Evolutionary conservation across 2,329 filamentous ascomycete species (phyloP), one percentile per base, ranked within the genome.

Genomic region (Pseudogymnoascus sp.): DNA sequence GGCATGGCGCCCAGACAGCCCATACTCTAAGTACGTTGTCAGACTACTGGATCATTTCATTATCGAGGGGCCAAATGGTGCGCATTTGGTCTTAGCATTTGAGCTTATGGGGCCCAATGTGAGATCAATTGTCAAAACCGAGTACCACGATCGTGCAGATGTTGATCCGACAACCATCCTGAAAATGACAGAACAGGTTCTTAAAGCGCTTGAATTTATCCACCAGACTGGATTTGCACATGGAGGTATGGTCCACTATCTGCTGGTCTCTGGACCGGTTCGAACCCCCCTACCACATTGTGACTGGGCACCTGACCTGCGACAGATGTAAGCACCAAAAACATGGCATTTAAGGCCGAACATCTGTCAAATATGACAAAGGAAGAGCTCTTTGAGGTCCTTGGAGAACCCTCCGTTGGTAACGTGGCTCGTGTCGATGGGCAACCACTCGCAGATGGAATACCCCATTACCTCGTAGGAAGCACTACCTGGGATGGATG

Each of bases 61-160:
- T 14, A 70, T 72, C 41, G 45, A 69, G 62, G 75, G 75, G 4
- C 74, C 73, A 1, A 77, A 77, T 64, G 75, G 74, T 10, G 64
- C 54, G 21, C 74, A 77, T 62, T 65, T 68, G 63, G 76, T 73
- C 65, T 69, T 77, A 43, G 72, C 76, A 16, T 72, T 72, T 64
- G 71, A 75, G 65, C 64, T 75, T 31, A 68, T 76, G 16, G 73
- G 74, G 2, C 73, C 73, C 21, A 67, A 69, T 1, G 67, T 74
- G 45, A 65, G 70, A 68, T 62, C 63, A n/a, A 67, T 75, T 39
- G 65, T 72, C 14, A 21, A 62, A 6, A 67, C 71, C 34, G 71
- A 72, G 61, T 54, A 64, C 45, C 21, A 67, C 10, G 14, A n/a
- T 16, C 36, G 63, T 3, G 69, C 75, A 0, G 64, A 65, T 7